These are phyloP conservation scores for Aspergillus transmontanensis DNA, from an alignment of 2,329 filamentous ascomycete genomes.

Conservation along the genomic window DNA sequence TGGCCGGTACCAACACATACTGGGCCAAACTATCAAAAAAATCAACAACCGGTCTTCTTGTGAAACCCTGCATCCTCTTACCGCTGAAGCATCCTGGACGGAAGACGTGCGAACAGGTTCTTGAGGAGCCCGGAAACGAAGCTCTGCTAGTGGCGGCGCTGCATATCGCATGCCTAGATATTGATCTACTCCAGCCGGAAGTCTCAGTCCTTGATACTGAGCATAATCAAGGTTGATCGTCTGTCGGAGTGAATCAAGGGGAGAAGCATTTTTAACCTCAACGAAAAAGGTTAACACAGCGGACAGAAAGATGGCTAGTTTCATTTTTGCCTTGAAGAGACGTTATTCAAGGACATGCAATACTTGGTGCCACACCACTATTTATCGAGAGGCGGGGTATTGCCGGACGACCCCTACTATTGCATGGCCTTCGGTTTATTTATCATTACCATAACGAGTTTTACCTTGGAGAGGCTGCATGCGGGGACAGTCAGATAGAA, in stretches of 20 bases:
- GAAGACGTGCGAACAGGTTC: slow-evolving; percentile 50
- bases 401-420: not conserved
- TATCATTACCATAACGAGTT: not conserved
- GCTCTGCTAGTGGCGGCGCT: slow-evolving; percentile 61
- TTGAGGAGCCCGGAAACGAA: slow-evolving; percentile 66
- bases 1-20: slow-evolving; percentile 69
- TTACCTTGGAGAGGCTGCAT: not conserved
- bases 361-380: not conserved
- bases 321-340: not conserved
- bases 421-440: not conserved
- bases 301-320: not conserved
- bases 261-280: not conserved
- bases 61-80: not conserved
- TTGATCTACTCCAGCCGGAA: slow-evolving; percentile 61
- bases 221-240: slow-evolving; percentile 65
- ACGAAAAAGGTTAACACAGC: not conserved
- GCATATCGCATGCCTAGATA: slow-evolving; percentile 75
- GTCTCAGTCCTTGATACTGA: slow-evolving; percentile 60
- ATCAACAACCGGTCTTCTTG: not conserved
- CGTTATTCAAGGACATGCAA: not conserved
- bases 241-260: not conserved
- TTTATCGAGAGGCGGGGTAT: not conserved
- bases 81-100: slow-evolving; percentile 52
- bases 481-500: not conserved
- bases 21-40: slow-evolving; percentile 27